Evolutionary conservation across 2,329 filamentous ascomycete genomes (phyloP).

Genomic region (Pseudocercospora fijiensis): DNA sequence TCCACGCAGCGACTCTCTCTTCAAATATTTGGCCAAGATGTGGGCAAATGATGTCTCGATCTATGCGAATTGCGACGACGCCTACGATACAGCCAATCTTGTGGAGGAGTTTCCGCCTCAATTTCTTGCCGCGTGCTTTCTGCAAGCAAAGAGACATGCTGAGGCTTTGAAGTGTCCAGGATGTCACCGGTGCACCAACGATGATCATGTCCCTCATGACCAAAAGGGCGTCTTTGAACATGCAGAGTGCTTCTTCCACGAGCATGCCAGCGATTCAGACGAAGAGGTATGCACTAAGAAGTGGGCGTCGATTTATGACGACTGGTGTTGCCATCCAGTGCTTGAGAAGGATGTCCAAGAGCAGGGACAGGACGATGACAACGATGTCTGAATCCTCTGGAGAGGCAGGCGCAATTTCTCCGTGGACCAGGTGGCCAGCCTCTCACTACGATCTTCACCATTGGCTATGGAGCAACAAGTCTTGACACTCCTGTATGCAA

Average conservation of each 20-base stretch:
- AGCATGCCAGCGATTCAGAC: background rate
- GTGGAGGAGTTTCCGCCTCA: background rate
- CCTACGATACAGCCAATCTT: background rate
- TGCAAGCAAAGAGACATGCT: background rate
- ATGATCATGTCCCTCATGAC: background rate
- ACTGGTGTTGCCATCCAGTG: background rate
- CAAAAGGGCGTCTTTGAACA: background rate
- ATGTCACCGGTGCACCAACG: background rate
- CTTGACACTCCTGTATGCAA: no score
- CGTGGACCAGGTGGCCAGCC: no score
- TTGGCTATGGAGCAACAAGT: no score
- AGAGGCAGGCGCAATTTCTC: no score
- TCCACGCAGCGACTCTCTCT: background rate
- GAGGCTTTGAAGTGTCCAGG: background rate
- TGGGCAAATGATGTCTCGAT: background rate
- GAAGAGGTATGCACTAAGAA: background rate
- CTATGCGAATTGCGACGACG: background rate
- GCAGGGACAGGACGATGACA: background rate
- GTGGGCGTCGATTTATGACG: background rate
- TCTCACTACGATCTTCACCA: no score
- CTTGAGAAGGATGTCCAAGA: no score
- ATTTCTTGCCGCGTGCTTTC: background rate
- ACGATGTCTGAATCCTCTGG: no score
- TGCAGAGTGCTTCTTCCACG: background rate
- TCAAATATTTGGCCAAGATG: background rate